Conservation (phyloP, 495 filamentous ascomycete genomes). For the Copromyces sp. region DNA sequence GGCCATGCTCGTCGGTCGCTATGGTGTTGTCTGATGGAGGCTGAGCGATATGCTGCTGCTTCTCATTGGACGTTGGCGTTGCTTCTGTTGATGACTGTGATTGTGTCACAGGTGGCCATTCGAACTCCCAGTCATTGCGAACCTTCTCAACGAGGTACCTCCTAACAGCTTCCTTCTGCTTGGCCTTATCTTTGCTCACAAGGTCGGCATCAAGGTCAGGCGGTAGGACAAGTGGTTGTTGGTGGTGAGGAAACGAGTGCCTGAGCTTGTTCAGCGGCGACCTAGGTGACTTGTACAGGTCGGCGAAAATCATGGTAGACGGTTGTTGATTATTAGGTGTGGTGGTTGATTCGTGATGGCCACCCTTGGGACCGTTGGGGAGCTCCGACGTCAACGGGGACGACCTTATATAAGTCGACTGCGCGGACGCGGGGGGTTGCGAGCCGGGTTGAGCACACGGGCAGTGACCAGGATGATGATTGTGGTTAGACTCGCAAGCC, state of each 20-base stretch:
- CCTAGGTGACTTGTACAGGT: slow-evolving; percentile 28
- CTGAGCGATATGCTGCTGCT: neutral
- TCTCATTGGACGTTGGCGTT: neutral
- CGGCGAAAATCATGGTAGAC: slow-evolving; percentile 28
- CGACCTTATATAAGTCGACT: slow-evolving; percentile 17
- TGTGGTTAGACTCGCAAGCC: neutral
- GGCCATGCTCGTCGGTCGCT: neutral
- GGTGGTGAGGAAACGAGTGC: slow-evolving; percentile 21
- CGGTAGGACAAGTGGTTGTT: slow-evolving; percentile 1
- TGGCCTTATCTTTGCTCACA: slow-evolving; percentile 41
- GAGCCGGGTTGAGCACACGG: slow-evolving; percentile 13
- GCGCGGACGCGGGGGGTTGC: slow-evolving; percentile 4
- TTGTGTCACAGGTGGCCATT: slow-evolving; percentile 25
- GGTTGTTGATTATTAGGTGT: neutral
- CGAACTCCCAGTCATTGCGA: slow-evolving; percentile 48
- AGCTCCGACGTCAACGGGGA: slow-evolving; percentile 5
- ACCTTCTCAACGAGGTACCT: slow-evolving; percentile 43
- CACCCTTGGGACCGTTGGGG: slow-evolving; percentile 9
- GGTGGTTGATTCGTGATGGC: slow-evolving; percentile 7
- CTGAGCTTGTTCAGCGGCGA: slow-evolving; percentile 32
- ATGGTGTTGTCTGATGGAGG: neutral
- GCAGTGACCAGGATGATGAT: slow-evolving; percentile 11
- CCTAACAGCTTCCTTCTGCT: slow-evolving; percentile 44
- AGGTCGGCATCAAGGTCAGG: slow-evolving; percentile 43
- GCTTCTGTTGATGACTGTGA: neutral